phyloP scores from a whole-genome alignment of 805 yeast species.

The Wickerhamiella alocasiicola region DNA sequence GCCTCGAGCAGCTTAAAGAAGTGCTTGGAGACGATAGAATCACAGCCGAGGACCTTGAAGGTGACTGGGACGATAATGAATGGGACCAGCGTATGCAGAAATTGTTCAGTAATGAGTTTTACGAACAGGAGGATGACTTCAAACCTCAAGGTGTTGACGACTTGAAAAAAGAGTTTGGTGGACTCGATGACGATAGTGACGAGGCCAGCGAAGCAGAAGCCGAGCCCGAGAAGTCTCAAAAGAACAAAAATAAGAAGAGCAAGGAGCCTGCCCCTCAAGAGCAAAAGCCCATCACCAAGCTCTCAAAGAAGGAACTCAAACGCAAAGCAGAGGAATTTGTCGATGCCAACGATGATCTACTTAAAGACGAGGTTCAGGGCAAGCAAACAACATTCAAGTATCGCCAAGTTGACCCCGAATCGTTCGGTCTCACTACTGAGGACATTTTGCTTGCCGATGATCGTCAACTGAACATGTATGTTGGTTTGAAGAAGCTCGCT shows the following conservation, averaged over 20 bases:
- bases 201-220: constrained; percentile 22
- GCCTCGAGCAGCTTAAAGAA: constrained; percentile 49
- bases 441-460: constrained; percentile 90
- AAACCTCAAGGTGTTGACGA: constrained; percentile 39
- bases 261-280: constrained; percentile 13
- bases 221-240: constrained; percentile 15
- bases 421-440: constrained; percentile 71
- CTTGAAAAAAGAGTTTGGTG: constrained; percentile 32
- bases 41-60: constrained; percentile 65
- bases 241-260: constrained; percentile 10
- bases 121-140: constrained; percentile 51
- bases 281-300: constrained; percentile 40
- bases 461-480: constrained; percentile 64
- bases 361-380: constrained; percentile 45
- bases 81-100: constrained; percentile 84
- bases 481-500: constrained; percentile 85
- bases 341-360: constrained; percentile 53
- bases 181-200: constrained; percentile 18
- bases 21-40: constrained; percentile 60
- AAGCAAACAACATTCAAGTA: constrained; percentile 54
- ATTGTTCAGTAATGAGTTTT: constrained; percentile 75
- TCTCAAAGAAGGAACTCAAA: constrained; percentile 47
- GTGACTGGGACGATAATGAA: constrained; percentile 77
- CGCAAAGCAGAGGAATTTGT: constrained; percentile 66
- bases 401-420: constrained; percentile 90